Conservation (phyloP, 768 basidiomycete genomes). For the Mycena olivaceomarginata region DNA sequence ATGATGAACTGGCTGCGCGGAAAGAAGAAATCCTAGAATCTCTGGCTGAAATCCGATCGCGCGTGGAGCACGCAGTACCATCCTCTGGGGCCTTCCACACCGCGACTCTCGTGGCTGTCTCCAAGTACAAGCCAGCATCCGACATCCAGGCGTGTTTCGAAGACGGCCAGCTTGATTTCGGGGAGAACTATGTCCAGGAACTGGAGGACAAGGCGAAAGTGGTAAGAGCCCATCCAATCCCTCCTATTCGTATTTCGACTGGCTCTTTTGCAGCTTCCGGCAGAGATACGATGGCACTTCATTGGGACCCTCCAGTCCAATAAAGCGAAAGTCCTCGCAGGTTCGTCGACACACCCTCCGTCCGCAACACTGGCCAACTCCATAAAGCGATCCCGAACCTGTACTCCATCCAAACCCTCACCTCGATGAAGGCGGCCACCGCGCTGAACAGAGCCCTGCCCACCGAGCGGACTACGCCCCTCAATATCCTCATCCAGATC, state of each 20-base stretch:
- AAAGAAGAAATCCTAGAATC: slow-evolving; percentile 71
- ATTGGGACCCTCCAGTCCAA: slow-evolving; percentile 96
- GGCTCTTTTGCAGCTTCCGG: slow-evolving; percentile 78
- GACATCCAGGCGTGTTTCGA: slow-evolving; percentile 92
- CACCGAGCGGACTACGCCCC: slow-evolving; percentile 69
- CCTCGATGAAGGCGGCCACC: slow-evolving; percentile 87
- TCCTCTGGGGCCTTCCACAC: slow-evolving; percentile 10
- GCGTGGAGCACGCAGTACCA: slow-evolving; percentile 61
- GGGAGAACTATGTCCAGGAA: slow-evolving; percentile 98
- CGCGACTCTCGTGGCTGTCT: slow-evolving; percentile 87
- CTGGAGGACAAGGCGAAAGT: slow-evolving; percentile 89
- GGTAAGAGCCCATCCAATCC: slow-evolving; percentile 61
- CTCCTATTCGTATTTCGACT: slow-evolving; percentile 1
- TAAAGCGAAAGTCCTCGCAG: slow-evolving; percentile 92
- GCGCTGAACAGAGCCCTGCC: slow-evolving; percentile 86
- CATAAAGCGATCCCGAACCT: slow-evolving; percentile 90
- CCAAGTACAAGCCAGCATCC: slow-evolving; percentile 92
- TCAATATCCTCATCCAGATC: slow-evolving; percentile 93
- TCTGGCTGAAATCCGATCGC: slow-evolving; percentile 70
- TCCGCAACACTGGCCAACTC: slow-evolving; percentile 5
- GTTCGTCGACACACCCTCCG: slow-evolving; percentile 62
- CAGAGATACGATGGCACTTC: slow-evolving; percentile 96
- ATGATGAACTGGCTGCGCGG: slow-evolving; percentile 49
- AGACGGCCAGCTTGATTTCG: slow-evolving; percentile 92
- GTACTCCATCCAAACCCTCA: slow-evolving; percentile 90